Base-by-base conservation (phyloP, 2,329 filamentous ascomycete genomes). In the Stylonectria norvegica region DNA sequence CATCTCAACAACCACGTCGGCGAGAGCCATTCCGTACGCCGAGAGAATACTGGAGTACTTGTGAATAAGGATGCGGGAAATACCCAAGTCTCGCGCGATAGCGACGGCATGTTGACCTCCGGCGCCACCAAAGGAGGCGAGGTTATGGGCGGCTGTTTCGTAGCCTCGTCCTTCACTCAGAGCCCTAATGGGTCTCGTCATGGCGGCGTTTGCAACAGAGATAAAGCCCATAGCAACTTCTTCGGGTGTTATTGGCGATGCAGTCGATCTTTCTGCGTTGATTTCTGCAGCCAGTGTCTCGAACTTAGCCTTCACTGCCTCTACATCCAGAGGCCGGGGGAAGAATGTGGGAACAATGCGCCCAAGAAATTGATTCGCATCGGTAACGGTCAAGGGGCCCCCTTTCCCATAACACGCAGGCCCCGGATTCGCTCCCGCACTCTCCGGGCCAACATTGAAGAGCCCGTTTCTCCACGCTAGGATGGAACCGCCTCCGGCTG, bases 141-240 rank as follows among this genome's bases (percentile, higher is more conserved):
- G 10, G 19, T 60, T 52, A 2, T 61, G 58, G 2, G 47, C 52
- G 0, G 54, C 50, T 1, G 56, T 48, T 1, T 49, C 53, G 15
- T 56, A 60, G 1, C 57, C 58, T 0, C 57, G 57, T 2, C 51
- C 57, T n/a, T 60, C 57, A 9, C 51, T 60, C 0, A 59, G 47
- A 2, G 54, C 57, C 8, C 57, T 45, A 12, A 90, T 89, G 0
- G 86, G 86, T 20, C 85, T 70, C 0, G 79, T 81, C 84, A 88
- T 88, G 1, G 82, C 79, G 55, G 85, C 83, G 45, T 88, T 86
- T 4, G 84, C 83, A 32, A 88, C 82, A 38, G 83, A 78, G 50
- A 88, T 76, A 55, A 88, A 88, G 0, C 86, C 86, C 44, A 84
- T 79, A 0, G 85, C 85, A 0, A 59, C n/a, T 3, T 45, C 49